These are phyloP conservation scores for Daldinia caldariorum DNA, from an alignment of 495 filamentous ascomycete genomes.

Conservation along the genomic window DNA sequence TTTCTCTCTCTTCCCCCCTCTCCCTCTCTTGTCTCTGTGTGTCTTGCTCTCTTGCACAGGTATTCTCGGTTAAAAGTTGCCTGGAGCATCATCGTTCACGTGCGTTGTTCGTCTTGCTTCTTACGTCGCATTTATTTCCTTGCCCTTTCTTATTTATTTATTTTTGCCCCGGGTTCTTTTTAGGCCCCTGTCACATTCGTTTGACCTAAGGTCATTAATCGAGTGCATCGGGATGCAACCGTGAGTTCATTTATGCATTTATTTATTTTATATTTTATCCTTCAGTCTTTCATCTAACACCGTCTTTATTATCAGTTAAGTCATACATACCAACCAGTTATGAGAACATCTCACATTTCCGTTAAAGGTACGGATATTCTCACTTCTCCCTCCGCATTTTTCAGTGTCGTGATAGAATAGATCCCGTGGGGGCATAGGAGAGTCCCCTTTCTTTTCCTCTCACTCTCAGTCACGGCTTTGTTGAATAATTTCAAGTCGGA, in stretches of 20 bases:
- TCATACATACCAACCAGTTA: slow-evolving; percentile 3
- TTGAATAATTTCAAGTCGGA: background rate
- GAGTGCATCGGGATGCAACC: background rate
- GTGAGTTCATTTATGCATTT: background rate
- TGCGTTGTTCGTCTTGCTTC: background rate
- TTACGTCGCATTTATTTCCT: background rate
- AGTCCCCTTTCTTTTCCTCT: background rate
- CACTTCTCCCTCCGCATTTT: background rate
- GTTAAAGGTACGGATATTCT: slow-evolving; percentile 25
- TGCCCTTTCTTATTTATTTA: background rate
- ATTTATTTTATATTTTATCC: background rate
- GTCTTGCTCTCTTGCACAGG: background rate
- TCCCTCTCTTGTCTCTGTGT: no score
- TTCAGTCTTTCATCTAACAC: background rate
- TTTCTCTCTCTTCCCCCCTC: no score
- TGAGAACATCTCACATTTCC: slow-evolving; percentile 13
- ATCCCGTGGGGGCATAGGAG: background rate
- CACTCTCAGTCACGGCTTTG: background rate
- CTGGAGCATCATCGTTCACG: slow-evolving; percentile 8
- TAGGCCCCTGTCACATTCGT: background rate
- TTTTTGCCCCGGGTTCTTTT: background rate
- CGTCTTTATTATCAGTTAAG: background rate
- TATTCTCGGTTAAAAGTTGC: background rate
- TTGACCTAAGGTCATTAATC: background rate
- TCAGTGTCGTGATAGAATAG: background rate